Evolutionary conservation across 2,329 filamentous ascomycete genomes (phyloP), one percentile per base, ranked within the genome.

Genomic region (Venturia nashicola): DNA sequence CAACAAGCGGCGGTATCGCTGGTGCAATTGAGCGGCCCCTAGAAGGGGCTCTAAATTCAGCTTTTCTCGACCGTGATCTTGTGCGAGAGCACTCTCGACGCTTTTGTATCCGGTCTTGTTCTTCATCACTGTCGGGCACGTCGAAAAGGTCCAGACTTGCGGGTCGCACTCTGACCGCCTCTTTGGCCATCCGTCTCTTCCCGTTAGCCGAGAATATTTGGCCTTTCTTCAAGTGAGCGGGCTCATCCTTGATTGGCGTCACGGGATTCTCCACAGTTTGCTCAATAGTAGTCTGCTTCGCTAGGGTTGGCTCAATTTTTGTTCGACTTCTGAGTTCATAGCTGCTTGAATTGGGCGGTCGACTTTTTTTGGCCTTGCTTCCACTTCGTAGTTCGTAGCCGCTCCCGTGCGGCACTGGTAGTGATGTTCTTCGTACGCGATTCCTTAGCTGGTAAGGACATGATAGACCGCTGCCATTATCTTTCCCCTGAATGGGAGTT

Each of bases 71-170:
- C 18, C n/a, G 27, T 57, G 51, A 57, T 57, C 51, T 36, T 5
- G 51, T 16, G 32, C 51, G 51, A 27, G 51, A 57, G 32, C 51
- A 57, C 11, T 57, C 51, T 57, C 51, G 51, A 57, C 51, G 51
- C 51, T 23, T 57, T 8, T 14, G 51, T 9, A 57, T 36, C 0
- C 51, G 51, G 18, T 57, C 27, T 18, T 57, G 14, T 20, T 57
- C 51, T 57, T 57, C 51, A 18, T 57, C 51, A n/a, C 51, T 57
- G 51, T 57, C 51, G 27, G 51, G 51, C 51, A 57, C 51, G 9
- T 57, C 51, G 32, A 57, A 57, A 3, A 57, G 16, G 20, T 36
- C 51, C 51, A 57, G 32, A 23, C 51, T 36, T 18, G 51, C 51
- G n/a, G 51, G 14, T 11, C 51, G n/a, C 27, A 57, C 51, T 16